phyloP scores from a whole-genome alignment of 345 rosid species.

The Linum lewisii region DNA sequence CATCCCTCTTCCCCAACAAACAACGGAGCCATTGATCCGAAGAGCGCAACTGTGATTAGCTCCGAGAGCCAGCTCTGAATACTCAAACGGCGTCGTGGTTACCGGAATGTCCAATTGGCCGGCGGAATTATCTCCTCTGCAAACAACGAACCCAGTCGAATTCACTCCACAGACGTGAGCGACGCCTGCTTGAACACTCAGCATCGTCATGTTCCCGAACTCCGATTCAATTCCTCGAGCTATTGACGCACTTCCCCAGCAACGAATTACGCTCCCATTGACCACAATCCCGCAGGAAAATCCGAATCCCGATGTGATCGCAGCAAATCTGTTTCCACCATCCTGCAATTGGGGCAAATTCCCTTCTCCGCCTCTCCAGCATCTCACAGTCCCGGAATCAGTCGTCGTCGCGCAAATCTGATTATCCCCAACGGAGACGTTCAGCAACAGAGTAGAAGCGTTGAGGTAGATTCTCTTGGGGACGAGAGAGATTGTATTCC shows the following conservation, averaged over 20 bases:
- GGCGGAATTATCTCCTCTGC: slow-evolving; percentile 39
- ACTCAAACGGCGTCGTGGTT: slow-evolving; percentile 21
- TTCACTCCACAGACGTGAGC: slow-evolving; percentile 73
- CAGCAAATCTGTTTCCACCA: slow-evolving; percentile 17
- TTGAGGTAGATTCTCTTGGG: slow-evolving; percentile 43
- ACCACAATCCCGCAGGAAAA: slow-evolving; percentile 57
- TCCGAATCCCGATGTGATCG: slow-evolving; percentile 60
- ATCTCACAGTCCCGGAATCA: slow-evolving; percentile 19
- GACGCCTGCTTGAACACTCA: slow-evolving; percentile 44
- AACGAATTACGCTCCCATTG: slow-evolving; percentile 19
- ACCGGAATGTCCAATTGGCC: slow-evolving; percentile 53
- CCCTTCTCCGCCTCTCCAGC: slow-evolving; percentile 39
- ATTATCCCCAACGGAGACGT: slow-evolving; percentile 47
- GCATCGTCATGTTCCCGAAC: slow-evolving; percentile 43
- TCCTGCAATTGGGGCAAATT: slow-evolving; percentile 7
- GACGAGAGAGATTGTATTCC: slow-evolving; percentile 27
- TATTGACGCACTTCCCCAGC: slow-evolving; percentile 51
- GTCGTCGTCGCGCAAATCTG: slow-evolving; percentile 53
- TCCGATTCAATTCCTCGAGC: slow-evolving; percentile 29
- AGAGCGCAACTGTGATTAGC: slow-evolving; percentile 55
- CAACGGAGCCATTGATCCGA: slow-evolving; percentile 34
- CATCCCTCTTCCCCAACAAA: slow-evolving; percentile 67
- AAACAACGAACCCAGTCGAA: slow-evolving; percentile 39
- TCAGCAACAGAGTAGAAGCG: slow-evolving; percentile 27
- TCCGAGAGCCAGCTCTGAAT: slow-evolving; percentile 51